These are phyloP conservation scores for Grigorovia jiainica DNA, from an alignment of 805 yeast species.

Conservation along the genomic window DNA sequence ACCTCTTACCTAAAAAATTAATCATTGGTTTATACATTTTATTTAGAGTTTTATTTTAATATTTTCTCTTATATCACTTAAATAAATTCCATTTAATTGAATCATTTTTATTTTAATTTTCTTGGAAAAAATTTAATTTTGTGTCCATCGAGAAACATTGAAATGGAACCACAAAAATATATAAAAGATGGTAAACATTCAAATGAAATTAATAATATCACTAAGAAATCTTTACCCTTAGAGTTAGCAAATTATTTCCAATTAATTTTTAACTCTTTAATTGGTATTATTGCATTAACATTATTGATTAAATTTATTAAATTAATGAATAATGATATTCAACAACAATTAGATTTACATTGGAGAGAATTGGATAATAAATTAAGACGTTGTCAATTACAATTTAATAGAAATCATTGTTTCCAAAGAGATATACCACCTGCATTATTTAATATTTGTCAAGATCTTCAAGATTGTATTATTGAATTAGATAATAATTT, in stretches of 20 bases:
- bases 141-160: no score
- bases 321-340: constrained; percentile 61
- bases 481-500: constrained; percentile 3
- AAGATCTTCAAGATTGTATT: constrained; percentile 76
- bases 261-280: constrained; percentile 44
- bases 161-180: no score
- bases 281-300: constrained; percentile 44
- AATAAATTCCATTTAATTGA: no score
- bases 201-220: no score
- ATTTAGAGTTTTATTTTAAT: background rate
- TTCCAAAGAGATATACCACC: constrained; percentile 66
- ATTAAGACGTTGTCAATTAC: background rate
- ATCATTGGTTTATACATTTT: constrained; percentile 55
- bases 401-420: constrained; percentile 63
- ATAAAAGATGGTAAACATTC: no score
- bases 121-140: no score
- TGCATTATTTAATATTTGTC: constrained; percentile 60
- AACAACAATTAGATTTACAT: constrained; percentile 47
- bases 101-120: no score
- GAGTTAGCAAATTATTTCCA: constrained; percentile 42
- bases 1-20: constrained; percentile 77
- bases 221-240: background rate
- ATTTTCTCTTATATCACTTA: no score
- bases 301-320: constrained; percentile 41
- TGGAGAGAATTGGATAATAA: constrained; percentile 23